Percentiles rank a stretch among this genome's conserved stretches.
These are phyloP conservation scores for Picochlorum sp. DNA, from an alignment of 139 green algal genomes.

Conservation along the genomic window DNA sequence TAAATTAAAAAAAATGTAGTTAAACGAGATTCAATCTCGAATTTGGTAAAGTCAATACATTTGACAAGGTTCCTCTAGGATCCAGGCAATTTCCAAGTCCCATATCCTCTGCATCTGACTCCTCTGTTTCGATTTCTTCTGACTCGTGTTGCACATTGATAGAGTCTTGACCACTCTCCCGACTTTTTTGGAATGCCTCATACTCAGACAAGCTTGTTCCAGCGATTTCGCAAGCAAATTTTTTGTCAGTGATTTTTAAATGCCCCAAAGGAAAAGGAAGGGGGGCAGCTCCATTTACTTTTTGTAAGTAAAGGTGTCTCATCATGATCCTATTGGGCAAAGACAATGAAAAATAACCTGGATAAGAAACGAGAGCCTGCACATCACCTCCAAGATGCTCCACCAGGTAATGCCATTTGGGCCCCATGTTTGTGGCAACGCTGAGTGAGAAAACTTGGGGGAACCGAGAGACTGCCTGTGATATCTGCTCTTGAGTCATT, in stretches of 20 bases:
- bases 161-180: background rate
- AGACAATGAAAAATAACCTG: constrained; percentile 59
- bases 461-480: constrained; percentile 26
- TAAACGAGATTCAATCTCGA: background rate
- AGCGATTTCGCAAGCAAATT: constrained; percentile 22
- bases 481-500: constrained; percentile 33
- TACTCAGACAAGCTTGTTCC: constrained; percentile 24
- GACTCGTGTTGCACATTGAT: background rate
- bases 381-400: constrained; percentile 37
- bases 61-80: background rate
- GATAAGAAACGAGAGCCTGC: constrained; percentile 39
- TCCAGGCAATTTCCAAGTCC: no score
- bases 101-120: background rate
- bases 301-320: constrained; percentile 34
- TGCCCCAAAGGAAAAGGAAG: constrained; percentile 26
- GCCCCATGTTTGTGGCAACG: constrained; percentile 37
- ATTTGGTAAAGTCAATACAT: background rate
- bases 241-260: constrained; percentile 30
- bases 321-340: constrained; percentile 39
- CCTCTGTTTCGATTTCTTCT: background rate
- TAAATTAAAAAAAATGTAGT: background rate
- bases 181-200: constrained; percentile 19
- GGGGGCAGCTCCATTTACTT: background rate
- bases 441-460: constrained; percentile 49
- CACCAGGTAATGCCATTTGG: constrained; percentile 61